A percentile compares a stretch with the other conserved stretches of the same genome.
Evolutionary conservation across 1,139 yeast genomes (phyloP).

Genomic region (Suhomyces wounanorum): DNA sequence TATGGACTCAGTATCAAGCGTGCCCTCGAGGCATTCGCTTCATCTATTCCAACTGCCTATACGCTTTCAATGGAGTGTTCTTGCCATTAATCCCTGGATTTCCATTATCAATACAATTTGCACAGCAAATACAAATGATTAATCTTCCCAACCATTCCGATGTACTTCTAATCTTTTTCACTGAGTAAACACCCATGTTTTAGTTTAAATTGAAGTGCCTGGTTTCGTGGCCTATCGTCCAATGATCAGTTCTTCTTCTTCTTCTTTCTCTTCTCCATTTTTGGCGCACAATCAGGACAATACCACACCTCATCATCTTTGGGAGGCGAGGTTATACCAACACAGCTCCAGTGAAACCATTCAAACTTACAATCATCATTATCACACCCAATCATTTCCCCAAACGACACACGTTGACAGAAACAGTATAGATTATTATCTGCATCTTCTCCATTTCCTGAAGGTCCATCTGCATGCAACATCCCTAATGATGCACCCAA

Average conservation of each 20-base stretch:
- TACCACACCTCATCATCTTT: conserved; percentile 68
- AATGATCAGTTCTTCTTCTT: conserved; percentile 33
- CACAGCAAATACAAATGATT: no score
- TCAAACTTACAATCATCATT: conserved; percentile 77
- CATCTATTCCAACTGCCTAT: no score
- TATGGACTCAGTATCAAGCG: no score
- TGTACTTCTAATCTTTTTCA: no score
- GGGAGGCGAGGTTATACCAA: conserved; percentile 73
- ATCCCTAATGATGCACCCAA: conserved; percentile 13
- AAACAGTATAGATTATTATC: conserved; percentile 69
- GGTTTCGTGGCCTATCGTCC: no score
- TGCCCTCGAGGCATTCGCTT: no score
- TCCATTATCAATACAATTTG: no score
- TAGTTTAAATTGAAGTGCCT: no score
- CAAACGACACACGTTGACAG: conserved; percentile 84
- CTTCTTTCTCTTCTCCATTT: conserved; percentile 51
- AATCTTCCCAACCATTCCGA: no score
- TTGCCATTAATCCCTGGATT: no score
- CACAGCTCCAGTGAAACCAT: conserved; percentile 89
- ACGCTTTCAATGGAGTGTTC: no score
- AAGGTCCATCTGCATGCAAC: conserved; percentile 14
- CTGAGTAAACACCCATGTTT: no score
- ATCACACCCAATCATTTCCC: conserved; percentile 93
- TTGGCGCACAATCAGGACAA: conserved; percentile 65
- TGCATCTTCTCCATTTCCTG: conserved; percentile 57